These are phyloP conservation scores for Vitis riparia DNA, from an alignment of 164 flowering plant species.

Conservation along the genomic window DNA sequence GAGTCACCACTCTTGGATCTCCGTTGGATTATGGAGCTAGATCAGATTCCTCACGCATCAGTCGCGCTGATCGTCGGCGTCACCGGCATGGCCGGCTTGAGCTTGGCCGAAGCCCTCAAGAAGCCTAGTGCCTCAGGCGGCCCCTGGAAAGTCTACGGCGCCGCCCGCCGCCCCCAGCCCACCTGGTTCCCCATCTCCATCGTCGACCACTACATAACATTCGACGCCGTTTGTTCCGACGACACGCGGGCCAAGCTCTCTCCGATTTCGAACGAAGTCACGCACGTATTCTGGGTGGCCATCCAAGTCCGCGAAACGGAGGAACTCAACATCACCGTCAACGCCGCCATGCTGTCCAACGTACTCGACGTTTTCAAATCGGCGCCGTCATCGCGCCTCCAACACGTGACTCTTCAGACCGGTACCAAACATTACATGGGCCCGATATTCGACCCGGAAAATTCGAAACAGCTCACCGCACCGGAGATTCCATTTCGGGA, in stretches of 20 bases:
- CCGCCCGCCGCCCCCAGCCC: conserved; percentile 32
- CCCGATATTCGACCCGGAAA: conserved; percentile 21
- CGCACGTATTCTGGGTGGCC: conserved; percentile 45
- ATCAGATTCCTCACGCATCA: neutral
- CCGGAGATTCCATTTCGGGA: conserved; percentile 27
- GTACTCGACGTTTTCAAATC: conserved; percentile 29
- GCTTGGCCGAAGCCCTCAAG: conserved; percentile 36
- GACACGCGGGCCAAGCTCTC: conserved; percentile 23
- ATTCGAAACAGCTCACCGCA: neutral
- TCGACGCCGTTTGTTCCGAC: conserved; percentile 21
- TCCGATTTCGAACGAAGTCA: conserved; percentile 23
- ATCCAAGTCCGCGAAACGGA: conserved; percentile 19
- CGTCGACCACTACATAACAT: conserved; percentile 23
- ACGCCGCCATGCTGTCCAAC: conserved; percentile 29
- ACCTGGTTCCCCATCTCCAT: conserved; percentile 33
- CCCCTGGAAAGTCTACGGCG: conserved; percentile 45
- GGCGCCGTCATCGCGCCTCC: conserved; percentile 7
- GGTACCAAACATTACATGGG: conserved; percentile 50
- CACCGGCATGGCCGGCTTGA: conserved; percentile 44
- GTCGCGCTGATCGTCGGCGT: conserved; percentile 45
- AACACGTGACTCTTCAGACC: conserved; percentile 38
- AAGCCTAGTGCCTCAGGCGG: conserved; percentile 24
- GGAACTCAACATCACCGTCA: conserved; percentile 15
- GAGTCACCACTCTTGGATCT: no score
- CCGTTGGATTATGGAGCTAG: neutral